Conservation (phyloP, 345 rosid genomes). For the Syzygium oleosum region DNA sequence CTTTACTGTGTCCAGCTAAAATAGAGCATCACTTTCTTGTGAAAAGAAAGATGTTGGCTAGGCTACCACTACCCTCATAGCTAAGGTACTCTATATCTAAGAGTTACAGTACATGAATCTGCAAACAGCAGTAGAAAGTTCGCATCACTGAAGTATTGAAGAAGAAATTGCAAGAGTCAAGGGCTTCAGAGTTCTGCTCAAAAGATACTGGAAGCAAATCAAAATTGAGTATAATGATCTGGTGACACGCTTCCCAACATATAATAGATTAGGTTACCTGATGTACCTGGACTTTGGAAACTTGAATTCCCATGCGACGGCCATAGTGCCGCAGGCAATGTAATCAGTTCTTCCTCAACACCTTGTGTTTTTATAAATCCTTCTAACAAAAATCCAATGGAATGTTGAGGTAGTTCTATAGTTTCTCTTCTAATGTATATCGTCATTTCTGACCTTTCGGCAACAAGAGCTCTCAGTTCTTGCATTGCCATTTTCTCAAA, state of each 20-base stretch:
- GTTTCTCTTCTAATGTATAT: constrained; percentile 61
- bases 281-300: constrained; percentile 36
- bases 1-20: background rate
- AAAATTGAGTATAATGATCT: background rate
- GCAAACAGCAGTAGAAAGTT: background rate
- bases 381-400: constrained; percentile 68
- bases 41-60: background rate
- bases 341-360: constrained; percentile 44
- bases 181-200: background rate
- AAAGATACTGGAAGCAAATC: background rate
- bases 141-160: background rate
- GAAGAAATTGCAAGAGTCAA: background rate
- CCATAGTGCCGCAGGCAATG: constrained; percentile 56
- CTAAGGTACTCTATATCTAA: background rate
- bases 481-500: constrained; percentile 77
- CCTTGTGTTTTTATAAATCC: constrained; percentile 60
- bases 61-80: background rate
- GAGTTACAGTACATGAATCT: background rate
- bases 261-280: constrained; percentile 34
- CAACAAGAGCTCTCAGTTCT: constrained; percentile 67
- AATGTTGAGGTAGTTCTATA: constrained; percentile 49
- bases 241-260: background rate
- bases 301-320: constrained; percentile 41
- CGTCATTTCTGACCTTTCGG: constrained; percentile 52
- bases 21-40: background rate